These are phyloP conservation scores for Chrysochromulina parva DNA, from an alignment of 78 protist species.

Conservation along the genomic window DNA sequence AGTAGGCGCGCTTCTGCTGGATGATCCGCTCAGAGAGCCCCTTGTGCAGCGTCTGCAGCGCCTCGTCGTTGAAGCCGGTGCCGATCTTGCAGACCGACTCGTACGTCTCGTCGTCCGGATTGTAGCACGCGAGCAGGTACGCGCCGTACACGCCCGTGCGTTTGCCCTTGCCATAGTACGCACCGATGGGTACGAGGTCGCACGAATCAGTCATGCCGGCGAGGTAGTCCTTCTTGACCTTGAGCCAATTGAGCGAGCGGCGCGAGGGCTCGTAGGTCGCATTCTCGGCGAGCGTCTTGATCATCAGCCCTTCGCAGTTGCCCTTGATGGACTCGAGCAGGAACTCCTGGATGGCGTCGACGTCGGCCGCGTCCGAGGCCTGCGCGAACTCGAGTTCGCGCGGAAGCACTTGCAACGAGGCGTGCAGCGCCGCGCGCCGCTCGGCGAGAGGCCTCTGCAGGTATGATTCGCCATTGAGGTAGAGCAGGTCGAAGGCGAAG, in stretches of 20 bases:
- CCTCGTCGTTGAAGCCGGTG: slow-evolving; percentile 37
- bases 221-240: slow-evolving; percentile 94
- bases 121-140: slow-evolving; percentile 93
- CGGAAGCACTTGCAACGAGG: background rate
- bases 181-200: slow-evolving; percentile 98
- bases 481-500: slow-evolving; percentile 95
- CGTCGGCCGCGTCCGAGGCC: slow-evolving; percentile 62
- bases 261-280: slow-evolving; percentile 32
- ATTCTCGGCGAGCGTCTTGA: slow-evolving; percentile 84
- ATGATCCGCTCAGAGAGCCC: background rate
- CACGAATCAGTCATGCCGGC: slow-evolving; percentile 93
- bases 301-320: slow-evolving; percentile 97
- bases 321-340: slow-evolving; percentile 70
- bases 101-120: slow-evolving; percentile 83
- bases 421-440: slow-evolving; percentile 43
- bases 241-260: slow-evolving; percentile 91
- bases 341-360: slow-evolving; percentile 72
- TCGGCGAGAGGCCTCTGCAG: background rate
- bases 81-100: slow-evolving; percentile 80
- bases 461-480: slow-evolving; percentile 81
- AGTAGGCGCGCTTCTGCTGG: background rate
- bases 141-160: slow-evolving; percentile 93
- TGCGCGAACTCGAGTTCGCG: slow-evolving; percentile 73
- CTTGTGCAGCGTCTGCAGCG: background rate
- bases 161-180: slow-evolving; percentile 93